These are phyloP conservation scores for Venturia pyrina DNA, from an alignment of 2,329 filamentous ascomycete species.

Conservation along the genomic window DNA sequence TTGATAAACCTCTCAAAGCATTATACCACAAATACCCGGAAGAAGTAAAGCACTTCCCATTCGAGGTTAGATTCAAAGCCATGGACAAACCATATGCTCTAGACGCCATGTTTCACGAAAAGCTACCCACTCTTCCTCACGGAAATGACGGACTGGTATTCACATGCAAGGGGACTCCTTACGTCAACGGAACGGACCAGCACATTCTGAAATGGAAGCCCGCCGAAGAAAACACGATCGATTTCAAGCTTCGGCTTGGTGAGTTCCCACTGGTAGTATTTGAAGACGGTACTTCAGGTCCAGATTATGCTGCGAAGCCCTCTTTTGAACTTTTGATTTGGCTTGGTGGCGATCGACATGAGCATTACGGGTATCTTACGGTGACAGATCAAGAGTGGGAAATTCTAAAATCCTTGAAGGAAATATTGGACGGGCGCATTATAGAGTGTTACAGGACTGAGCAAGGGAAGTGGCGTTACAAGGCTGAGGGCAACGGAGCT, in stretches of 20 bases:
- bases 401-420: slow-evolving; percentile 57
- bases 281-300: slow-evolving; percentile 30
- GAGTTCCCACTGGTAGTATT: slow-evolving; percentile 64
- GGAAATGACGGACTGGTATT: slow-evolving; percentile 97
- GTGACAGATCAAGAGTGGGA: slow-evolving; percentile 77
- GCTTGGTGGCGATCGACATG: slow-evolving; percentile 53
- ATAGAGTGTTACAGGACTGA: slow-evolving; percentile 83
- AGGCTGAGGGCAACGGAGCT: slow-evolving; percentile 34
- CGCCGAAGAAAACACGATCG: slow-evolving; percentile 86
- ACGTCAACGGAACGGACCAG: slow-evolving; percentile 81
- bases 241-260: slow-evolving; percentile 69
- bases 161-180: slow-evolving; percentile 80
- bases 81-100: slow-evolving; percentile 85
- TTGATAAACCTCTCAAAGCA: slow-evolving; percentile 61
- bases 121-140: slow-evolving; percentile 75
- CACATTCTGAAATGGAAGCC: slow-evolving; percentile 99
- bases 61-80: slow-evolving; percentile 76
- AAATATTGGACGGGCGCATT: slow-evolving; percentile 76
- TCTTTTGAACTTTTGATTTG: slow-evolving; percentile 62
- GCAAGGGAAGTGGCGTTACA: slow-evolving; percentile 67
- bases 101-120: slow-evolving; percentile 72
- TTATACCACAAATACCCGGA: slow-evolving; percentile 57
- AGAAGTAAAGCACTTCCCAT: slow-evolving; percentile 61
- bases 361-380: slow-evolving; percentile 55
- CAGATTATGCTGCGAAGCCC: slow-evolving; percentile 75